A percentile compares a stretch with the other conserved stretches of the same genome.
phyloP scores from a whole-genome alignment of 352 stramenopile species.

The Pythium sp. region DNA sequence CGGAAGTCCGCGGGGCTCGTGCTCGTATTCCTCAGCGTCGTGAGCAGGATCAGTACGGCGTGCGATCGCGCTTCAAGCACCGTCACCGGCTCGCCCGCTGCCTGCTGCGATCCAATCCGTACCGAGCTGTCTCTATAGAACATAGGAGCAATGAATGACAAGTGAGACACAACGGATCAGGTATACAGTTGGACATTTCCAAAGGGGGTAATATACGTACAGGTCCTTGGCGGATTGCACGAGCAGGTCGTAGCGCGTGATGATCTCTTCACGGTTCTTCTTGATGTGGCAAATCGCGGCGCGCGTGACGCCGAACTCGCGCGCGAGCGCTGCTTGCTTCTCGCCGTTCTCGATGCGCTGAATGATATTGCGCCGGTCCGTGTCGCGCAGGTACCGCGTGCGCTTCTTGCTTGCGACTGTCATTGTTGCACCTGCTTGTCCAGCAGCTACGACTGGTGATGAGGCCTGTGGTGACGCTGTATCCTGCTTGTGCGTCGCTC shows the following conservation, averaged over 20 bases:
- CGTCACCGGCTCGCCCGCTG: slow-evolving; percentile 26
- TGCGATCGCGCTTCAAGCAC: slow-evolving; percentile 44
- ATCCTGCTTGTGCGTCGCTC: neutral
- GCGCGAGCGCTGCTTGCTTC: slow-evolving; percentile 54
- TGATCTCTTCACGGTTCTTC: slow-evolving; percentile 70
- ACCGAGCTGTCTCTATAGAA: slow-evolving; percentile 30
- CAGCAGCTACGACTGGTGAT: neutral
- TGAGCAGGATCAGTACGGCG: slow-evolving; percentile 44
- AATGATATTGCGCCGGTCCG: slow-evolving; percentile 62
- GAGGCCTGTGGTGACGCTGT: neutral
- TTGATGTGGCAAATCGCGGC: slow-evolving; percentile 79
- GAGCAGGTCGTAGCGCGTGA: slow-evolving; percentile 61
- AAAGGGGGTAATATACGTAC: slow-evolving; percentile 21
- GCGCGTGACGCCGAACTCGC: slow-evolving; percentile 67
- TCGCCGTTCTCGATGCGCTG: slow-evolving; percentile 63
- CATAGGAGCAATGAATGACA: too few relatives aligned
- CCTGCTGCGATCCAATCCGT: neutral
- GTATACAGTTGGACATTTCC: neutral
- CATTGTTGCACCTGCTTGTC: neutral
- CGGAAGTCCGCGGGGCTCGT: slow-evolving; percentile 32
- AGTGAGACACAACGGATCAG: neutral
- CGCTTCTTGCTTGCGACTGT: slow-evolving; percentile 28
- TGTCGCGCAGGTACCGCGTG: slow-evolving; percentile 52
- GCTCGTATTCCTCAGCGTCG: slow-evolving; percentile 37
- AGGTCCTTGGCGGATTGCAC: slow-evolving; percentile 53